Percentiles rank a stretch among this genome's conserved stretches.
These are phyloP conservation scores for Auricularia sp. DNA, from an alignment of 768 basidiomycete species.

Conservation along the genomic window DNA sequence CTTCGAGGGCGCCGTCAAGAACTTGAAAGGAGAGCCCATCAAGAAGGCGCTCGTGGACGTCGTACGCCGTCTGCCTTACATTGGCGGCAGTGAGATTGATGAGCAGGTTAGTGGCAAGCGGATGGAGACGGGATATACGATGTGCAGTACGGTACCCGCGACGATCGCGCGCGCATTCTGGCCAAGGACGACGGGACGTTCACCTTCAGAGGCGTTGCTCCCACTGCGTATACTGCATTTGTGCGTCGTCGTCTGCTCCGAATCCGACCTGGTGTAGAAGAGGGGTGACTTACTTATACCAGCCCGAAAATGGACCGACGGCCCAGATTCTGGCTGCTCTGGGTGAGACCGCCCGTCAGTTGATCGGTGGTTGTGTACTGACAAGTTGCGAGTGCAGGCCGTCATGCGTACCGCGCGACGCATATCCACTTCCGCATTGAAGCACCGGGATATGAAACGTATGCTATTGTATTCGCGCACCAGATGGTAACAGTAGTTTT, in stretches of 20 bases:
- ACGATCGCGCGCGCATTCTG: conserved; percentile 21
- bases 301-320: not conserved
- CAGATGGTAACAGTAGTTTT: not conserved
- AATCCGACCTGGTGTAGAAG: not conserved
- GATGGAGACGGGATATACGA: conserved; percentile 30
- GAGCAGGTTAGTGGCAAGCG: conserved; percentile 26
- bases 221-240: not conserved
- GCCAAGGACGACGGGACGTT: conserved; percentile 12
- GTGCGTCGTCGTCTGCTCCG: too few relatives aligned
- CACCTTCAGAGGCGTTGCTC: not conserved
- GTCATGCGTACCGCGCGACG: not conserved
- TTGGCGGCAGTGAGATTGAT: not conserved
- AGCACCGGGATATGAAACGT: not conserved
- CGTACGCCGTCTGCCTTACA: conserved; percentile 10
- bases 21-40: conserved; percentile 24
- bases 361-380: not conserved
- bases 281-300: not conserved
- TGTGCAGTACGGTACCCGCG: conserved; percentile 18
- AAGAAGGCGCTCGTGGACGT: conserved; percentile 24
- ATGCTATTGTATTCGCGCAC: not conserved
- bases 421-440: not conserved
- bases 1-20: conserved; percentile 25
- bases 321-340: not conserved
- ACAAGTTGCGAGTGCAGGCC: not conserved
- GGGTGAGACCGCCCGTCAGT: not conserved